These are phyloP conservation scores for Pleurotus tuber-regium DNA, from an alignment of 768 basidiomycete species.

Conservation along the genomic window DNA sequence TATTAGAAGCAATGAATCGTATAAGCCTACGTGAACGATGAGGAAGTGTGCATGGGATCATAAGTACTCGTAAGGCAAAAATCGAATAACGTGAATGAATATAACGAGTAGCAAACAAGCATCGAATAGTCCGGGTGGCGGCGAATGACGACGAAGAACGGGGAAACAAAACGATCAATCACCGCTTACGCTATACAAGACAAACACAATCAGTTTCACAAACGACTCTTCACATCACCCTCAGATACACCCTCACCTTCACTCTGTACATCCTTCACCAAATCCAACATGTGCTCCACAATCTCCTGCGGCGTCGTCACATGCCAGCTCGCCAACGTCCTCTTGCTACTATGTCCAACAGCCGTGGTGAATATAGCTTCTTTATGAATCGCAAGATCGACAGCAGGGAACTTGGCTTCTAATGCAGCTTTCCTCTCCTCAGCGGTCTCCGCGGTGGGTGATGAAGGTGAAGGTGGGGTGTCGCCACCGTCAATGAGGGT, in stretches of 20 bases:
- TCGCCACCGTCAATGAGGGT: conserved; percentile 47
- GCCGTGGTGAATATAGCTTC: conserved; percentile 88
- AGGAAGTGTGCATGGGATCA: too few species aligned
- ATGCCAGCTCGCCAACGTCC: conserved; percentile 91
- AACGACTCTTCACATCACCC: conserved; percentile 6
- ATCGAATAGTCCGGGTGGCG: too few species aligned
- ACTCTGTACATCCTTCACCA: conserved; percentile 38
- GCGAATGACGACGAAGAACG: too few species aligned
- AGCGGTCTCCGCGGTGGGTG: background rate
- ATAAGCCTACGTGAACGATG: too few species aligned
- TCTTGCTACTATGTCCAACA: conserved; percentile 88
- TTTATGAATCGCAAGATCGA: conserved; percentile 61
- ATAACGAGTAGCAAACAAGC: too few species aligned
- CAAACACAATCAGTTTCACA: too few species aligned
- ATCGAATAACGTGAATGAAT: too few species aligned
- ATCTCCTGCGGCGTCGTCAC: conserved; percentile 87
- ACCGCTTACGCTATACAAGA: too few species aligned
- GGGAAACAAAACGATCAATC: too few species aligned
- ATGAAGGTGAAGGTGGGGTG: conserved; percentile 13
- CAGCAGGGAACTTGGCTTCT: conserved; percentile 25
- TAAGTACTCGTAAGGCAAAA: too few species aligned
- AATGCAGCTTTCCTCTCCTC: background rate
- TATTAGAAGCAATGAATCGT: too few species aligned
- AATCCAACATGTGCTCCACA: conserved; percentile 71
- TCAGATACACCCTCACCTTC: background rate